Evolutionary conservation across 2,329 filamentous ascomycete genomes (phyloP).

Genomic region (Fusarium abutilonis): DNA sequence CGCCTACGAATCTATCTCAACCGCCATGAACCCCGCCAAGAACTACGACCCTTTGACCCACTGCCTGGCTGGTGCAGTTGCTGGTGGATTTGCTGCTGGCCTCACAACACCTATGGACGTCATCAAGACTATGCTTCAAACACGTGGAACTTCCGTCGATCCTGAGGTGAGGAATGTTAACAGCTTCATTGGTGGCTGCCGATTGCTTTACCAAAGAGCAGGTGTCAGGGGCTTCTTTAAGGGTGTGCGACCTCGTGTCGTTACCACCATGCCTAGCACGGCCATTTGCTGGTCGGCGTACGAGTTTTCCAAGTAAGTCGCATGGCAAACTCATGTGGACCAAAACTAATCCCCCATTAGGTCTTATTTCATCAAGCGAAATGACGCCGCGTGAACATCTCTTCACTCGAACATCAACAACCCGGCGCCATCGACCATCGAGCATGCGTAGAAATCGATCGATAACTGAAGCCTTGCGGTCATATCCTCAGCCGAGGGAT

Average conservation of each 20-base stretch:
- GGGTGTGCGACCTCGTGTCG: conserved; percentile 86
- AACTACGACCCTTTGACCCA: conserved; percentile 93
- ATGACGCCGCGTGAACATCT: conserved; percentile 52
- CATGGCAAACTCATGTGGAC: no score
- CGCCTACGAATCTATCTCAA: conserved; percentile 96
- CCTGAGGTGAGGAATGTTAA: conserved; percentile 85
- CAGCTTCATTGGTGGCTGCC: conserved; percentile 80
- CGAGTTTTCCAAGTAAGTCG: conserved; percentile 72
- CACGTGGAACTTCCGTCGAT: conserved; percentile 84
- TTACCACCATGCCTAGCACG: conserved; percentile 98
- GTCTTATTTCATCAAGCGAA: conserved; percentile 69
- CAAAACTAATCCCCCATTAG: conserved; percentile 47
- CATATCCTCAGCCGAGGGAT: conserved; percentile 10
- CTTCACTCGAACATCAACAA: conserved; percentile 5
- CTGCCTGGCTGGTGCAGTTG: conserved; percentile 89
- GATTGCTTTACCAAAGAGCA: conserved; percentile 83
- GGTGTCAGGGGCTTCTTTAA: conserved; percentile 91
- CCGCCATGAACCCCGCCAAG: conserved; percentile 86
- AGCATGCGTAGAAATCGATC: conserved; percentile 16
- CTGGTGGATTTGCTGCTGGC: conserved; percentile 91
- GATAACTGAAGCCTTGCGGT: conserved; percentile 15
- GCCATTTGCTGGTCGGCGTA: conserved; percentile 97
- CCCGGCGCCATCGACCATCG: conserved; percentile 6
- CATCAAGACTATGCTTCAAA: conserved; percentile 97
- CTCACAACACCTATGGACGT: conserved; percentile 97